These are phyloP conservation scores for Aspergillus asperescens DNA, from an alignment of 495 filamentous ascomycete species.

Conservation along the genomic window DNA sequence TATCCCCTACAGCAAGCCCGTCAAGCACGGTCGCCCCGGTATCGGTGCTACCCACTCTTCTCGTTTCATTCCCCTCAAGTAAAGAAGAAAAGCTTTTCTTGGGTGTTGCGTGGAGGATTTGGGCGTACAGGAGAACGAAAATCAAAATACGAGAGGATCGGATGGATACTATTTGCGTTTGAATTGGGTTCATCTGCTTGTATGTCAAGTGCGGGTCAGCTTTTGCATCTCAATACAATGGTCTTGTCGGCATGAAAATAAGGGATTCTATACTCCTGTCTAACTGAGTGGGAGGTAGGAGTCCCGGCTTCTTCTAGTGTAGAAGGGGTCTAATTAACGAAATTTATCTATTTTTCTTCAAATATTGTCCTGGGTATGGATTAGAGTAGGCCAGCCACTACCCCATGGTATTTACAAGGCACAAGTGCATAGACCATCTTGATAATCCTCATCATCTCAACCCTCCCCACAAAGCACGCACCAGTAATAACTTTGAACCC, in stretches of 20 bases:
- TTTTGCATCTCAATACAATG: slow-evolving; percentile 48
- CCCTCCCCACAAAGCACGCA: no score
- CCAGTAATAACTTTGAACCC: no score
- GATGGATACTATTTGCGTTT: slow-evolving; percentile 34
- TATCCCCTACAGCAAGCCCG: slow-evolving; percentile 71
- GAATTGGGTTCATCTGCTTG: slow-evolving; percentile 39
- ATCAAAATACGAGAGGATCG: slow-evolving; percentile 24
- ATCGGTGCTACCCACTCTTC: slow-evolving; percentile 99
- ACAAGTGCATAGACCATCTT: no score
- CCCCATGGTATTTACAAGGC: not conserved
- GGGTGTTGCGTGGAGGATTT: slow-evolving; percentile 40
- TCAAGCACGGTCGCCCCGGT: slow-evolving; percentile 99
- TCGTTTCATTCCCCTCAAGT: slow-evolving; percentile 99
- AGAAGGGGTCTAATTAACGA: slow-evolving; percentile 21
- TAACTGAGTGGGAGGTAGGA: not conserved
- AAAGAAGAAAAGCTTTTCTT: slow-evolving; percentile 51
- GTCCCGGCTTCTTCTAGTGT: slow-evolving; percentile 9
- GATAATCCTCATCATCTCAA: no score
- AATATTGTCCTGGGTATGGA: slow-evolving; percentile 1
- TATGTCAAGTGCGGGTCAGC: slow-evolving; percentile 46
- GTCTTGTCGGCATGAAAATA: slow-evolving; percentile 41
- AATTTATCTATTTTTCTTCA: slow-evolving; percentile 11
- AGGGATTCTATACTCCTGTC: slow-evolving; percentile 11
- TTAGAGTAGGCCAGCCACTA: no score
- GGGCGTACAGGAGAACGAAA: slow-evolving; percentile 28